phyloP scores from a whole-genome alignment of 306 rosid genomes.

The Crotalaria pallida region DNA sequence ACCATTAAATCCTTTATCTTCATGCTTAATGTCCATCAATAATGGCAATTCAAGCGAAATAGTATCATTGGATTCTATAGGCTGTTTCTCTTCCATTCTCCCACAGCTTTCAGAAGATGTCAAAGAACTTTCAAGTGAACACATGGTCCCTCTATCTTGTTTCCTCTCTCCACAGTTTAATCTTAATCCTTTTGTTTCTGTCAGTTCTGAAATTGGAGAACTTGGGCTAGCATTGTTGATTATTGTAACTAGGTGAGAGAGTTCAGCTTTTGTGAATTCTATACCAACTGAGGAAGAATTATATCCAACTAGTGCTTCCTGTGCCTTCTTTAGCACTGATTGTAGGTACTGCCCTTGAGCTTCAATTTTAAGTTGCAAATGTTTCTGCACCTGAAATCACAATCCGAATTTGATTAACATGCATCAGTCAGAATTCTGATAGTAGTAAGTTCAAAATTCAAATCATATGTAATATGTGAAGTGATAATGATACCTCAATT shows the following conservation, averaged over 20 bases:
- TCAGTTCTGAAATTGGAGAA: conserved; percentile 66
- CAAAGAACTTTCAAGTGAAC: conserved; percentile 80
- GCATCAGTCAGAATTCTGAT: neutral
- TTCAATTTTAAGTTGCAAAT: conserved; percentile 82
- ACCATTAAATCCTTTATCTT: conserved; percentile 26
- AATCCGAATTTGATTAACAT: conserved; percentile 6
- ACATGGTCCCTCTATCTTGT: conserved; percentile 51
- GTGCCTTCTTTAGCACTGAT: conserved; percentile 75
- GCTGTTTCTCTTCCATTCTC: conserved; percentile 44
- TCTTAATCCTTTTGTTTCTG: conserved; percentile 48
- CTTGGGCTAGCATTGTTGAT: conserved; percentile 58
- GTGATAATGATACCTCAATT: conserved; percentile 83
- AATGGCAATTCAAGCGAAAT: conserved; percentile 44
- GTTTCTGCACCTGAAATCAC: conserved; percentile 70
- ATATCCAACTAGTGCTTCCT: conserved; percentile 67
- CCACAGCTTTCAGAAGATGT: conserved; percentile 75
- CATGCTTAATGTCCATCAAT: conserved; percentile 31
- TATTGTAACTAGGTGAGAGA: conserved; percentile 68
- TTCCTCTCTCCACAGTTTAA: conserved; percentile 34
- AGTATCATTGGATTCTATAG: conserved; percentile 18
- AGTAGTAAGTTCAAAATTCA: neutral
- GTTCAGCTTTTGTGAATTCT: conserved; percentile 68
- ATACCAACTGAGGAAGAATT: conserved; percentile 55
- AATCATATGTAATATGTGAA: conserved; percentile 2
- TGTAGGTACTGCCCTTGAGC: conserved; percentile 94